Base-by-base conservation (phyloP, 495 filamentous ascomycete genomes). In the Aspergillus nidulans region DNA sequence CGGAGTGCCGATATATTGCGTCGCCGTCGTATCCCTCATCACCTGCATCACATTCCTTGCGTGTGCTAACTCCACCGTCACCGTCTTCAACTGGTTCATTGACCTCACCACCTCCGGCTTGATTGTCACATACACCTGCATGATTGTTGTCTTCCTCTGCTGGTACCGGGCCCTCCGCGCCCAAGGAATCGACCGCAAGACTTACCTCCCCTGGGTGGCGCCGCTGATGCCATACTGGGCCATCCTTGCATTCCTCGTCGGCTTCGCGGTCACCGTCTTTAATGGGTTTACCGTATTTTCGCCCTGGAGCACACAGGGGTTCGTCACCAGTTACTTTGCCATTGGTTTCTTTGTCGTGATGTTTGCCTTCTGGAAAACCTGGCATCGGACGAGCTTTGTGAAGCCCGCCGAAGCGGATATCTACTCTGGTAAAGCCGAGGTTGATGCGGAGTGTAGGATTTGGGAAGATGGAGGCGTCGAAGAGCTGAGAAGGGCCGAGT, bases 21-120 rank as follows among this genome's bases (percentile, higher is more conserved):
- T 89, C 0, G 60, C 67, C 1, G 71, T 76, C 8, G 78, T 85
- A 0, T 74, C 76, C 0, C 76, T 74, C 0, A 68, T 88, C 36
- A 80, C 78, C 13, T 72, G 82, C 40, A 72, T 89, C 20, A 81
- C 84, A 4, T 88, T 83, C 77, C 77, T 89, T 59, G 81, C 81
- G 48, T 78, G 77, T 6, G 76, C 69, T 32, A 77, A 77, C 49
- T 76, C 76, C 23, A 79, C 77, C 39, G 69, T 69, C 4, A 68
- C 68, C 12, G 82, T 83, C 0, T 85, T 85, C 66, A 67, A 69
- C 50, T 85, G 83, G 83, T 80, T 81, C 56, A 69, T 78, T 10
- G 76, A 78, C 57, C 69, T 83, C 30, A 74, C 71, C 1, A 74
- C 74, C 23, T 73, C 77, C 30, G 78, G 75, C 15, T 71, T 76